Evolutionary conservation across 495 filamentous ascomycete species (phyloP), one percentile per base, ranked within the genome.

Genomic region (Aspergillus ellipticus): DNA sequence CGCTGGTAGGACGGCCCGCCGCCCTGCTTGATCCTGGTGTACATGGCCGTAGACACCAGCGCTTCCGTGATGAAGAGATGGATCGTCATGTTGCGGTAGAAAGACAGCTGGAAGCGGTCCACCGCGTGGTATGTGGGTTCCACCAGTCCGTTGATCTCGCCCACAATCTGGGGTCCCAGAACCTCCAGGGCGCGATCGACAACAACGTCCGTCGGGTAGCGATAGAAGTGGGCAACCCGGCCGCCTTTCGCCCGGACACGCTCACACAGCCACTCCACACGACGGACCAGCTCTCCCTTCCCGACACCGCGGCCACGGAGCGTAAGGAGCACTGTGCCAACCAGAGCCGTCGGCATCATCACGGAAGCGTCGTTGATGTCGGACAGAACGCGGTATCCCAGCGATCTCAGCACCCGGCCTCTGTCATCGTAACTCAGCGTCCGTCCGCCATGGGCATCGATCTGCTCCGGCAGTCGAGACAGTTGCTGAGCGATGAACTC

Each of bases 21-120:
- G 17, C 94, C 93, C 61, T 84, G 83, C 69, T 97, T 98, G 33
- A 97, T 86, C 33, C 84, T 79, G 0, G 87, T 92, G 68, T 97
- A 97, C 78, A 98, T 86, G 24, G 87, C 88, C 15, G 87, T 89
- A 16, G 88, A 91, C 2, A 98, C 88, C 2, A 97, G 77, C 0
- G 93, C 88, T 58, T 97, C 90, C 1, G 88, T 86, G 51, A 97
- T 92, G 68, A 98, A 98, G 2, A 98, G 82, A 65, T 98, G 94
- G 50, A 98, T 98, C 1, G 92, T 95, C 93, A 97, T 97, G 69
- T 98, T 98, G 41, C 94, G 86, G 69, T 97, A 98, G 72, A 97
- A 98, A 0, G 89, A 94, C 8, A 98, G 82, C 63, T 97, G 93
- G 74, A 98, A 98, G 49, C 92, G 82, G 69, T 98, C 94, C 24